Base-by-base conservation (phyloP, 176 grass and related monocot species). In the Cenchrus americanus region DNA sequence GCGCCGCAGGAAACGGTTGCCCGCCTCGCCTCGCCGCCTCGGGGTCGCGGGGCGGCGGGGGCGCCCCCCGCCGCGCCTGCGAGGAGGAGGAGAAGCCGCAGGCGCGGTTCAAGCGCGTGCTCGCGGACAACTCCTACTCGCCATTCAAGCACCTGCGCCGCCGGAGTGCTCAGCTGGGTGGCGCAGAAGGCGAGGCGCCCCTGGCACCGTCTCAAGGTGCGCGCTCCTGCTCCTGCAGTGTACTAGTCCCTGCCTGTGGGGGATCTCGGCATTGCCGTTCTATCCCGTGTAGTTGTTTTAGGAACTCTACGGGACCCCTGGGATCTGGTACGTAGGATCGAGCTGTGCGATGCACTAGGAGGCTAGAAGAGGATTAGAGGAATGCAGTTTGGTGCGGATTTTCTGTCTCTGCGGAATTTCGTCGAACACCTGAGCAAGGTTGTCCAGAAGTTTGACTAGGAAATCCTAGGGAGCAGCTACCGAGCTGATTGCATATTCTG, bases 91-190 rank as follows among this genome's bases (percentile, higher is more conserved):
- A 91, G 82, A 95, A 92, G 71, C 95, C 91, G 46, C 92, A 95
- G 88, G 84, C 43, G n/a, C 87, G 83, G 75, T 98, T 95, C 86
- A 95, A 87, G 87, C 84, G 87, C 80, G 87, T 93, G 44, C 78
- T 95, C 44, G 92, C 91, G 24, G 89, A 95, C 14, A 98, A 98
- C 77, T 93, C 95, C 48, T 98, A 93, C 71, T 88, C 89, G 14
- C 73, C 66, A 5, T 93, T 98, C 89, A 95, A 92, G 82, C 95
- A 95, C 87, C 88, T 95, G 65, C 94, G 83, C 27, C 83, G 62
- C 58, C 82, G 84, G 59, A 69, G 46, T 41, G 67, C 66, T 11
- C 51, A 72, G 21, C 48, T 10, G 46, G 82, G 11, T 78, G 88
- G 83, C 14, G 73, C 71, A 44, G 77, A 78, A 54, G 22, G 75